Conservation (phyloP, 345 rosid genomes). For the Salix koriyanagi region DNA sequence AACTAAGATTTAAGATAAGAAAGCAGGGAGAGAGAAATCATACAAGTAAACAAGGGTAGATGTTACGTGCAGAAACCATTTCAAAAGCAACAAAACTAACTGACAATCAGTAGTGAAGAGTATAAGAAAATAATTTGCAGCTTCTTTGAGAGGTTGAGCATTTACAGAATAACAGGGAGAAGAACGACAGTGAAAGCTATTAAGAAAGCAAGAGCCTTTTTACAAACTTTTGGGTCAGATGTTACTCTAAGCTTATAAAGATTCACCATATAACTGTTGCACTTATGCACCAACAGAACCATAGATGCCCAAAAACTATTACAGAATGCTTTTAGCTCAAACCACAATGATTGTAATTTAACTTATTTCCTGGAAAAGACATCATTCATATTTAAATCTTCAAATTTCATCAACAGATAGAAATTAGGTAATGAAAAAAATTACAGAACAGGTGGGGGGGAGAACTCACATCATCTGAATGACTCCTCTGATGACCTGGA, state of each 20-base stretch:
- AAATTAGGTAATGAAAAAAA: background rate
- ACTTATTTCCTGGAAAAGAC: background rate
- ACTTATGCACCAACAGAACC: background rate
- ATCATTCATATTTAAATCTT: background rate
- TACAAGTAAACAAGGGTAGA: background rate
- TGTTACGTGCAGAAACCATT: background rate
- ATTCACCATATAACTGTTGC: background rate
- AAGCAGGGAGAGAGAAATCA: background rate
- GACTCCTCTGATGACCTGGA: conserved; percentile 66
- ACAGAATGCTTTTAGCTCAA: background rate
- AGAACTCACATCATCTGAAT: conserved; percentile 76
- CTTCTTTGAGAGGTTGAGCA: background rate
- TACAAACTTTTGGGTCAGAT: background rate
- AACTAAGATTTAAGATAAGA: background rate
- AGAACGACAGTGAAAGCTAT: background rate
- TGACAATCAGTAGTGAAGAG: background rate
- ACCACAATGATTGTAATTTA: background rate
- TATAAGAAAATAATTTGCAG: background rate
- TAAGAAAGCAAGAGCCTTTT: background rate
- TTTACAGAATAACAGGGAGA: background rate
- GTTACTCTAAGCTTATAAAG: background rate
- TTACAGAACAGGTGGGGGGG: background rate
- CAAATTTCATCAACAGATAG: background rate
- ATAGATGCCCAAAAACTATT: background rate
- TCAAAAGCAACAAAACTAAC: background rate